Base-by-base conservation (phyloP, 179 eudicot species). In the Heliamphora pulchella region DNA sequence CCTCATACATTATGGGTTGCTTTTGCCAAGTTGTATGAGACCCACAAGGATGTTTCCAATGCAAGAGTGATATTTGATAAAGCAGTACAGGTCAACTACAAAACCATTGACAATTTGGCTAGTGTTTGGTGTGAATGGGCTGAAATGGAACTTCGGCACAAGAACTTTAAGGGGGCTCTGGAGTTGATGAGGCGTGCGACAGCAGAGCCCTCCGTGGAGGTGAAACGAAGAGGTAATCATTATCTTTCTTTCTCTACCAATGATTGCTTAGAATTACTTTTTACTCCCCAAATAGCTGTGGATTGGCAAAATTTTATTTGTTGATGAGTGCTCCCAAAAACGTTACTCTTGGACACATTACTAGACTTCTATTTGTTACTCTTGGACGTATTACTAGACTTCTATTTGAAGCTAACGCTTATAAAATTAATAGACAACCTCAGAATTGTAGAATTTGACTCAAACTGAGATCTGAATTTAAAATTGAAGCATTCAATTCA, bases 121-220 rank as follows among this genome's bases (percentile, higher is more conserved):
- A 91, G 98, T 81, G 83, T 96, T 39, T 96, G 98, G 97, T 96
- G 98, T 83, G 99, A 93, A 64, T 96, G 99, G 98, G 99, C 98
- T 13, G 99, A 96, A 84, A 94, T 94, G 97, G 99, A 94, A 71
- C 85, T 96, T 18, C 89, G 90, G 76, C 96, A 94, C 83, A 91
- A 92, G 79, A 91, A 92, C 64, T 92, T 96, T 74, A 89, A 87
- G 77, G 92, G 92, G 63, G 97, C 99, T 8, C 71, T 96, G 75
- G 97, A 92, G 48, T 80, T 96, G 78, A 91, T 96, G 99, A 88
- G 94, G 57, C 97, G 99, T 53, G 99, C 99, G 2, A 96, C 99
- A 15, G 98, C 96, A 44, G 97, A 89, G 83, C 99, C 99, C 22
- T 90, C 98, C 20, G 96, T 84, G 71, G 97, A 91, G 84, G 98